Evolutionary conservation across 352 stramenopile genomes (phyloP).

Genomic region (Phytophthora fragariae): DNA sequence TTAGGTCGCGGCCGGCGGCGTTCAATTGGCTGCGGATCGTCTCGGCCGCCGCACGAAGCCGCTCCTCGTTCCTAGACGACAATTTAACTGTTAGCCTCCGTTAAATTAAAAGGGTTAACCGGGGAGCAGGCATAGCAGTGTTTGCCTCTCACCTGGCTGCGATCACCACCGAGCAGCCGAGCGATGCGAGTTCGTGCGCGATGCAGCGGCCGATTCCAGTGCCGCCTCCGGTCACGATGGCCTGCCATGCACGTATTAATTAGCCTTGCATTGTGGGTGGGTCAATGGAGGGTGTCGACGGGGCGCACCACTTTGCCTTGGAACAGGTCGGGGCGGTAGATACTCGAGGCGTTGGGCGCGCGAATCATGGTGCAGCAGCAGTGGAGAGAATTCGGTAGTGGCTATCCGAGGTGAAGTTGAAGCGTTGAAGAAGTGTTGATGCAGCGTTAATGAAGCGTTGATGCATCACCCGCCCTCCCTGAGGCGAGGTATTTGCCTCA

Average conservation of each 20-base stretch:
- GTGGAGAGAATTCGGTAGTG: constrained; percentile 26
- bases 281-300: not conserved
- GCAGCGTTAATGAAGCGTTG: constrained; percentile 10
- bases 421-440: constrained; percentile 23
- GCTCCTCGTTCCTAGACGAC: constrained; percentile 69
- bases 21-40: constrained; percentile 64
- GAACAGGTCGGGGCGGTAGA: constrained; percentile 75
- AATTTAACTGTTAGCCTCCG: not conserved
- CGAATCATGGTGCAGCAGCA: constrained; percentile 48
- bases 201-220: constrained; percentile 90
- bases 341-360: constrained; percentile 53
- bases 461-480: not conserved
- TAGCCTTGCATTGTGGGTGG: not conserved
- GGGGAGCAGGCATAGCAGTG: not conserved
- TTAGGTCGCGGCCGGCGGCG: constrained; percentile 36
- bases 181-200: constrained; percentile 75
- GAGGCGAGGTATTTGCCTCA: too few relatives aligned
- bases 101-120: not conserved
- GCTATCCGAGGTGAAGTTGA: not conserved
- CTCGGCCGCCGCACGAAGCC: constrained; percentile 61
- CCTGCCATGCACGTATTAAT: constrained; percentile 31
- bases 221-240: constrained; percentile 87
- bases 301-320: constrained; percentile 78
- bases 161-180: constrained; percentile 87
- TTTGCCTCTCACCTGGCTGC: constrained; percentile 54